These are phyloP conservation scores for Escovopsis weberi DNA, from an alignment of 2,329 filamentous ascomycete genomes.

Conservation along the genomic window DNA sequence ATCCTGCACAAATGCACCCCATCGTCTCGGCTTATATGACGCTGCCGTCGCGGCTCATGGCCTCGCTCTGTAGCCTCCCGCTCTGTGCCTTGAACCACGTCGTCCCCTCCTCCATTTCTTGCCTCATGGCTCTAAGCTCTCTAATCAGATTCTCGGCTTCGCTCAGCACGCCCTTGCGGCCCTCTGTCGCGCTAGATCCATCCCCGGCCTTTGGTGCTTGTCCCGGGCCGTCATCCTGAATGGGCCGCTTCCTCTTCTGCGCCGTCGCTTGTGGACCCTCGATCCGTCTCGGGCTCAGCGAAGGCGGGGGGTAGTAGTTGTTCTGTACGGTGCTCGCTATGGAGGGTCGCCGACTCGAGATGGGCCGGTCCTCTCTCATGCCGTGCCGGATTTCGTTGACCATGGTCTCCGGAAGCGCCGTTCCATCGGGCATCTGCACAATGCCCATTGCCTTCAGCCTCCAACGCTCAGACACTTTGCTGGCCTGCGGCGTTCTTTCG, in stretches of 20 bases:
- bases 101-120: slow-evolving; percentile 32
- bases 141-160: slow-evolving; percentile 25
- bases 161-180: slow-evolving; percentile 26
- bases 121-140: slow-evolving; percentile 27
- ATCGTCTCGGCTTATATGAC: slow-evolving; percentile 7
- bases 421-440: slow-evolving; percentile 37
- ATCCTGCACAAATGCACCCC: too few species aligned
- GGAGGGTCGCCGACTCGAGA: slow-evolving; percentile 13
- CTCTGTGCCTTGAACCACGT: slow-evolving; percentile 33
- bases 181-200: not conserved
- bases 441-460: slow-evolving; percentile 35
- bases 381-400: slow-evolving; percentile 29
- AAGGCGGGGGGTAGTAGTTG: not conserved
- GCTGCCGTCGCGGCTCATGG: slow-evolving; percentile 18
- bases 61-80: slow-evolving; percentile 24
- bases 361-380: slow-evolving; percentile 22
- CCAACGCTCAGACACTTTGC: slow-evolving; percentile 30
- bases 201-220: not conserved
- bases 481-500: slow-evolving; percentile 15
- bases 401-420: slow-evolving; percentile 36
- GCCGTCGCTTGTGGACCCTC: not conserved
- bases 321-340: not conserved
- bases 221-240: slow-evolving; percentile 1
- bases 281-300: not conserved
- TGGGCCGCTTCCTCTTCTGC: slow-evolving; percentile 12